phyloP scores from a whole-genome alignment of 306 rosid genomes.

The Vigna unguiculata region DNA sequence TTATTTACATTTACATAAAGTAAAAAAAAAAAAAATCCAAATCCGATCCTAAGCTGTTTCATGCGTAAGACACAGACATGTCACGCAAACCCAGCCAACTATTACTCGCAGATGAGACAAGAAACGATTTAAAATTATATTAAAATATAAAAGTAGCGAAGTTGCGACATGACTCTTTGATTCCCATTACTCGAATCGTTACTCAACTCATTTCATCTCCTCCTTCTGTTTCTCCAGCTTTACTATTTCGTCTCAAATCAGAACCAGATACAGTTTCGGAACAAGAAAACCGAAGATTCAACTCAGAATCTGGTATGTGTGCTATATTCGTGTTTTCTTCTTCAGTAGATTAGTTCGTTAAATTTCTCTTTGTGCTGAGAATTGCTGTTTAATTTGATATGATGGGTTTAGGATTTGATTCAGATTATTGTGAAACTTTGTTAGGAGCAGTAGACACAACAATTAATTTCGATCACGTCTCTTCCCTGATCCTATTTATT shows the following conservation, averaged over 20 bases:
- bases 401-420: constrained; percentile 14
- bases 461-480: constrained; percentile 39
- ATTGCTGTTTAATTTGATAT: background rate
- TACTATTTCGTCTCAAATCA: background rate
- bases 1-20: background rate
- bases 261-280: constrained; percentile 9
- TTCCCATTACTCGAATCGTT: background rate
- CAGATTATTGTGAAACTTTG: constrained; percentile 31
- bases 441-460: background rate
- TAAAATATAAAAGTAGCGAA: constrained; percentile 19
- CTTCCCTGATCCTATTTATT: constrained; percentile 20
- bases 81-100: constrained; percentile 44
- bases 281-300: constrained; percentile 28
- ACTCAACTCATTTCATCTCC: constrained; percentile 23
- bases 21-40: background rate
- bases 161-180: constrained; percentile 37
- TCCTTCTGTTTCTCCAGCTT: constrained; percentile 9
- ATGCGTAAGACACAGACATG: constrained; percentile 34
- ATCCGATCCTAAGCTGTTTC: constrained; percentile 44
- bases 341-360: background rate
- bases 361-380: background rate
- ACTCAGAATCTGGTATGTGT: constrained; percentile 42
- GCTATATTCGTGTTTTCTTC: constrained; percentile 6
- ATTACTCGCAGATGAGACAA: constrained; percentile 55
- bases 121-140: background rate